Base-by-base conservation (phyloP, 2,329 filamentous ascomycete genomes). In the Trichoderma koningii region DNA sequence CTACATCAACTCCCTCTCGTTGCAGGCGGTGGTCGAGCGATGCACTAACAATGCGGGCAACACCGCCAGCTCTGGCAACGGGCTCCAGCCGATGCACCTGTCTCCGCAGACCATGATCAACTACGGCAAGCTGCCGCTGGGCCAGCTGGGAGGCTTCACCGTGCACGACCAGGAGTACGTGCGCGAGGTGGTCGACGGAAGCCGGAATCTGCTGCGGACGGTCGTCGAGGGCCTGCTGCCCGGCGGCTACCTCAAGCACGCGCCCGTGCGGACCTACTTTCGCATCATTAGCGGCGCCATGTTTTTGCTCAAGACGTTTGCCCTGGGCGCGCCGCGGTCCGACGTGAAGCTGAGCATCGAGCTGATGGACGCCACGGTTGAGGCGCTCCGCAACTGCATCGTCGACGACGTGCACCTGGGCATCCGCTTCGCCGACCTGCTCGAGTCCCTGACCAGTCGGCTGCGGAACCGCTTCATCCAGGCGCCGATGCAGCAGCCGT, bases 21-120 rank as follows among this genome's bases (percentile, higher is more conserved):
- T 99, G 2, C 95, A 99, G 78, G 95, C 95, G 23, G 93, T 98
- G 3, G 92, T 98, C 6, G 94, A 97, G 77, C 87, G 93, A 66
- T 97, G 92, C 77, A 94, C 92, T 7, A 93, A 85, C 67, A 90
- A 93, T 68, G 87, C 88, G 21, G 80, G 79, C 12, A 80, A 81
- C 65, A 78, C 76, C n/a, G 74, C 78, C 15, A 72, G 73, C 5
- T 74, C 75, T 5, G 77, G 74, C 52, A 75, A 75, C 42, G 76
- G 74, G 48, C 70, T 76, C 17, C 68, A 68, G 38, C 70, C 71
- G 34, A 66, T 69, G 5, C 74, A 76, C 69, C 77, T 88, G 17
- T 89, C 86, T 5, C 86, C 86, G 0, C 85, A 88, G 70, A 88
- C 86, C 2, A 85, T 88, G 71, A 85, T 86, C 70, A 87, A 86